Base-by-base conservation (phyloP, 2,329 filamentous ascomycete species). In the Colletotrichum sansevieriae region DNA sequence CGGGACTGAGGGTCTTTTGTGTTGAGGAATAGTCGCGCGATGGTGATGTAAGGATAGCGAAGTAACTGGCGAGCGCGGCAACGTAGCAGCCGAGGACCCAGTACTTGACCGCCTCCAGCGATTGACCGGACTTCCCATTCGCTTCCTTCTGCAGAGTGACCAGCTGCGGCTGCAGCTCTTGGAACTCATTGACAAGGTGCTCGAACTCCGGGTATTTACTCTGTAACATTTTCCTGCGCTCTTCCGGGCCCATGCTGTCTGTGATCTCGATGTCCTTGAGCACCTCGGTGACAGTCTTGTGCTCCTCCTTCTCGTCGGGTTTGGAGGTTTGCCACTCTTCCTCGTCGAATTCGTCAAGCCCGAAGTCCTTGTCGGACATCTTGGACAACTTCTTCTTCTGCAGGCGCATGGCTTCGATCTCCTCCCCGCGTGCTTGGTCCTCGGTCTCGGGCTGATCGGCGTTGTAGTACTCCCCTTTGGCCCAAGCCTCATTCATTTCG, bases 201-300 rank as follows among this genome's bases (percentile, higher is more conserved):
- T 97, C 92, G 72, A 98, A 96, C 77, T 99, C 96, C 3, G 97
- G 96, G 78, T 99, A 98, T 77, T 93, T 87, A 54, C 89, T 87
- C 74, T 91, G 90, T 58, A 99, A 81, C 15, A 98, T 87, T 75
- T 90, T 91, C 71, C 92, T 82, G 72, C 90, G 88, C 76, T 98
- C 95, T 47, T 92, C 90, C 4, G 88, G 79, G 7, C 86, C 83
- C 91, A 97, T 95, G 69, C 92, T 89, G 22, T 93, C 89, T 12
- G 93, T 91, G 65, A 98, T 90, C 74, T 95, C 91, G 47, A 95
- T 77, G 74, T 97, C 92, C 59, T 94, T 93, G 54, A 98, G 84
- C n/a, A 95, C 88, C 77, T 98, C 94, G 3, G 91, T 96, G 12
- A 97, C 88, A n/a, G 91, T 86, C 15, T 89, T 87, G 72, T 82